Percentiles rank a stretch among this genome's conserved stretches.
Conservation (phyloP, 2,329 filamentous ascomycete genomes). For the Botryotinia narcissicola region DNA sequence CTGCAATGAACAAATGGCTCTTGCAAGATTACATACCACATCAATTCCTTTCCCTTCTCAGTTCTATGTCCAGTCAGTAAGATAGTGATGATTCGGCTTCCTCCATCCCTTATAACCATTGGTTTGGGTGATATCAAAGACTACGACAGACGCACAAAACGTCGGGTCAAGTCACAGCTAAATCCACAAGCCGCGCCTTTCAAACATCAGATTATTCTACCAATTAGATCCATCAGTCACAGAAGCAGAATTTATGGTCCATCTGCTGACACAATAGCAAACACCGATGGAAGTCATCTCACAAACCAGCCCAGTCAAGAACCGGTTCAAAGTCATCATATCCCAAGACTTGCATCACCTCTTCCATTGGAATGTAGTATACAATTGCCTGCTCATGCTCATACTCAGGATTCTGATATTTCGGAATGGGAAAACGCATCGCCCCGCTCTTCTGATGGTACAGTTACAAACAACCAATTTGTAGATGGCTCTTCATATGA, state of each 20-base stretch:
- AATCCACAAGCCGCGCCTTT: not conserved
- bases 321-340: no score
- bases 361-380: slow-evolving; percentile 1
- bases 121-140: slow-evolving; percentile 32
- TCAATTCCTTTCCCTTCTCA: not conserved
- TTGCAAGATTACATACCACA: not conserved
- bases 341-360: slow-evolving; percentile 1
- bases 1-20: not conserved
- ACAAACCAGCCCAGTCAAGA: not conserved
- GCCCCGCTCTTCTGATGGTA: not conserved
- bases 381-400: not conserved
- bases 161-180: not conserved
- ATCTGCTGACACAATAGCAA: not conserved
- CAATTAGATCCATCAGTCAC: slow-evolving; percentile 1
- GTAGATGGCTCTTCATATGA: not conserved
- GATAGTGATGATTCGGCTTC: slow-evolving; percentile 34
- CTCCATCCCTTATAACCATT: slow-evolving; percentile 30
- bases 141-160: slow-evolving; percentile 28
- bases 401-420: not conserved
- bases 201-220: not conserved
- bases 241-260: slow-evolving; percentile 4
- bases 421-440: slow-evolving; percentile 1
- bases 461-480: not conserved
- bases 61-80: not conserved
- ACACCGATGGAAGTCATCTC: slow-evolving; percentile 16